phyloP scores from a whole-genome alignment of 2,329 filamentous ascomycete species.

The Fusarium miscanthi region DNA sequence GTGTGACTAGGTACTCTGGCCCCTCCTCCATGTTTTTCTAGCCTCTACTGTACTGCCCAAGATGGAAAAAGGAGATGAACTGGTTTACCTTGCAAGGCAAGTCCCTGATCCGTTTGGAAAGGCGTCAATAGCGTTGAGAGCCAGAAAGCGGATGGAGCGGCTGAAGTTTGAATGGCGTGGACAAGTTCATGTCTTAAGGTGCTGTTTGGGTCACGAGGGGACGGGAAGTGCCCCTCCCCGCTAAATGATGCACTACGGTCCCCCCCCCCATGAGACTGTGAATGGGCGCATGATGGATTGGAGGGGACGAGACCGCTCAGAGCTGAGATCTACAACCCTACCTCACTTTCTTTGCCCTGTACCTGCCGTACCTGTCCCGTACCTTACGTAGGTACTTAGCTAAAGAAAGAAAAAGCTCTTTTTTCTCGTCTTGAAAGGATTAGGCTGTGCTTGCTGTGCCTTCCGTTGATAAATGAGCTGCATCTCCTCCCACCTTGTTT shows the following conservation, averaged over 20 bases:
- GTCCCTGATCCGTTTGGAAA: conserved; percentile 6
- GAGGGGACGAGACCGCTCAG: conserved; percentile 30
- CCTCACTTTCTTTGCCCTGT: conserved; percentile 9
- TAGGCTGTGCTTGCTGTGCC: conserved; percentile 17
- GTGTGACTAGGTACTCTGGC: conserved; percentile 7
- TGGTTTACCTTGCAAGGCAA: not conserved
- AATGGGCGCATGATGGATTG: conserved; percentile 32
- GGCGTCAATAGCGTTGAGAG: conserved; percentile 25
- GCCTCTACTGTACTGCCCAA: not conserved
- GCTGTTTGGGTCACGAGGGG: conserved; percentile 28
- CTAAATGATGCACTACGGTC: not conserved
- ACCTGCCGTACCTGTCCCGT: conserved; percentile 12
- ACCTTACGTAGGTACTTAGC: conserved; percentile 7
- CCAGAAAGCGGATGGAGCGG: conserved; percentile 22
- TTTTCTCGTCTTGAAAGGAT: conserved; percentile 1
- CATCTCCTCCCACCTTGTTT: conserved; percentile 20
- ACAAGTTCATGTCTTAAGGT: conserved; percentile 2
- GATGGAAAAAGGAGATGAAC: not conserved
- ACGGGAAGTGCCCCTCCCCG: conserved; percentile 13
- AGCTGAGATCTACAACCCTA: conserved; percentile 26
- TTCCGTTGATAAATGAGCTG: conserved; percentile 29
- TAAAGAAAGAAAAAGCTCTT: not conserved
- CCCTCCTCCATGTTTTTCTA: conserved; percentile 1
- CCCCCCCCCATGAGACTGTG: conserved; percentile 1
- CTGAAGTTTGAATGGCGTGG: conserved; percentile 9